Percentiles rank a stretch among this genome's conserved stretches.
phyloP scores from a whole-genome alignment of 2,329 filamentous ascomycete species.

The Lecanoromycetidae sp. region DNA sequence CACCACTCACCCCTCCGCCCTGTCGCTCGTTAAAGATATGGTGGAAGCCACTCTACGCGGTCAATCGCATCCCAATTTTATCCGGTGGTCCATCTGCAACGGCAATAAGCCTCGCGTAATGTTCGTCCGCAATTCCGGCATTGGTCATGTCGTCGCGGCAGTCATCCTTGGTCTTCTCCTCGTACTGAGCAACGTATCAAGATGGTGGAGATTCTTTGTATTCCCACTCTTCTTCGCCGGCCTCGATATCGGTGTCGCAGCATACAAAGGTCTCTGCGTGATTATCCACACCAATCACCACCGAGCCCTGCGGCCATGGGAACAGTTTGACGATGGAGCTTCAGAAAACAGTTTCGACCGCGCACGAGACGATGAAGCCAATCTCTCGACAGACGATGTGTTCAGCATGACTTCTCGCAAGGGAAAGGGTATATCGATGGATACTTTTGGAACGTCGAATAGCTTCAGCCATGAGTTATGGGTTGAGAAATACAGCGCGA shows the following conservation, averaged over 20 bases:
- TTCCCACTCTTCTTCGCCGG: constrained; percentile 29
- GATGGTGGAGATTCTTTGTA: constrained; percentile 18
- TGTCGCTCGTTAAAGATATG: constrained; percentile 30
- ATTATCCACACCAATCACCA: constrained; percentile 24
- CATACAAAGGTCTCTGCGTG: constrained; percentile 30
- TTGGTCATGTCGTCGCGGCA: constrained; percentile 11
- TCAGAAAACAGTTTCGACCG: constrained; percentile 7
- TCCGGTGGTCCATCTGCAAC: constrained; percentile 30
- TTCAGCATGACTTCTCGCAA: constrained; percentile 13
- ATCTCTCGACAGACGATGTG: constrained; percentile 9
- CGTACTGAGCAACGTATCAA: constrained; percentile 23
- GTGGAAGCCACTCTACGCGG: constrained; percentile 29
- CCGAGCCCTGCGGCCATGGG: constrained; percentile 32
- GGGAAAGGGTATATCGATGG: constrained; percentile 15
- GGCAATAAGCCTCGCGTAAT: constrained; percentile 27
- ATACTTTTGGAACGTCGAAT: constrained; percentile 28
- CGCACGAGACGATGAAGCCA: constrained; percentile 11
- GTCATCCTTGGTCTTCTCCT: constrained; percentile 25
- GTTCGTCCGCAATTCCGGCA: constrained; percentile 23
- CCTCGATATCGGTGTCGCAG: constrained; percentile 26
- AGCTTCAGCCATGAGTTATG: constrained; percentile 25
- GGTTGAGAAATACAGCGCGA: constrained; percentile 22
- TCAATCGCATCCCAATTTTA: constrained; percentile 31
- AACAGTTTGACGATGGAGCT: constrained; percentile 21
- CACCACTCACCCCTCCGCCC: constrained; percentile 36